Evolutionary conservation across 2,329 filamentous ascomycete species (phyloP).

Genomic region (Fusarium sp.): DNA sequence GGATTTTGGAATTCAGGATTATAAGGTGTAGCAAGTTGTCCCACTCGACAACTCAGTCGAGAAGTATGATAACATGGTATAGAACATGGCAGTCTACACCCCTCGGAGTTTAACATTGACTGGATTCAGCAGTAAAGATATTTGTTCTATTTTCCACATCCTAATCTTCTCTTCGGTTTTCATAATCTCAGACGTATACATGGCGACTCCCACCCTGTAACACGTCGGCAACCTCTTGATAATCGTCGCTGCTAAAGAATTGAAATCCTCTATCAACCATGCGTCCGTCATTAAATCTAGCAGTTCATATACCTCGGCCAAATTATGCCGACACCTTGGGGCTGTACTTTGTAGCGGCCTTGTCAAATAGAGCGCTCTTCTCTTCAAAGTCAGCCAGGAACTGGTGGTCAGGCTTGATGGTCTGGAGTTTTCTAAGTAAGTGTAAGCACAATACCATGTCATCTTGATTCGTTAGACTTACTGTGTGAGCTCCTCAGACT

Average conservation of each 20-base stretch:
- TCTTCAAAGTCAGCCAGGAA: conserved; percentile 81
- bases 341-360: conserved; percentile 86
- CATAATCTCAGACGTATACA: neutral
- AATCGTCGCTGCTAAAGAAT: conserved; percentile 42
- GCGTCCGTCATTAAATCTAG: conserved; percentile 51
- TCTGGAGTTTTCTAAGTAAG: conserved; percentile 65
- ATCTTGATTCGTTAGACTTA: conserved; percentile 57
- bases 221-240: conserved; percentile 37
- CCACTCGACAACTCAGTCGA: neutral
- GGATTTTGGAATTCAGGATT: neutral
- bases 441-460: conserved; percentile 43
- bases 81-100: neutral
- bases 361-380: conserved; percentile 90
- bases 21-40: neutral
- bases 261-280: conserved; percentile 47
- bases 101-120: neutral
- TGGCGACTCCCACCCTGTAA: conserved; percentile 3
- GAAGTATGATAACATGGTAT: neutral
- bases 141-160: conserved; percentile 24
- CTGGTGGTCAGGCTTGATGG: conserved; percentile 74
- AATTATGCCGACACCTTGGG: conserved; percentile 77
- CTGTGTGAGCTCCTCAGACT: conserved; percentile 71
- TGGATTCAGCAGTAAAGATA: neutral
- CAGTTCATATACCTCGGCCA: conserved; percentile 40
- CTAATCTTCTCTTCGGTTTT: neutral